Percentiles rank a stretch among this genome's conserved stretches.
phyloP scores from a whole-genome alignment of 1,284 basidiomycete genomes.

The Mycosarcoma maydis region DNA sequence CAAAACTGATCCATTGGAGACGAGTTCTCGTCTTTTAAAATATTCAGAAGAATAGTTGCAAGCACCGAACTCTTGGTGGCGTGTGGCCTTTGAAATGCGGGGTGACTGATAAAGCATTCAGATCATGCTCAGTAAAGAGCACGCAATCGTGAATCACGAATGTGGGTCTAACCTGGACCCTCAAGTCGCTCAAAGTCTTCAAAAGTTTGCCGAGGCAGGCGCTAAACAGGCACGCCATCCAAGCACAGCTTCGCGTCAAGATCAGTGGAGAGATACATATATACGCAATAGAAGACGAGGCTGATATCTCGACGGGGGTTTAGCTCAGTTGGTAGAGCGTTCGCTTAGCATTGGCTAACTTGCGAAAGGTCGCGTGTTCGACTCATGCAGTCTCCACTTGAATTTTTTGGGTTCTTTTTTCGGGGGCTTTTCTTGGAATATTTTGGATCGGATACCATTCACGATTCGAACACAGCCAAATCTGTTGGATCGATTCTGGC shows the following conservation, averaged over 20 bases:
- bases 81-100: too few relatives aligned
- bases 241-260: slow-evolving; percentile 19
- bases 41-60: too few relatives aligned
- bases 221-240: slow-evolving; percentile 34
- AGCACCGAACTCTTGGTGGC: too few relatives aligned
- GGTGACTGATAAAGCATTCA: too few relatives aligned
- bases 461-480: too few relatives aligned
- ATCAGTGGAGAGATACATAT: not conserved
- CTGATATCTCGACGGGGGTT: slow-evolving; percentile 34
- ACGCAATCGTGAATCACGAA: not conserved
- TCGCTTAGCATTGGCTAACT: slow-evolving; percentile 53
- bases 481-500: too few relatives aligned
- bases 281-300: not conserved
- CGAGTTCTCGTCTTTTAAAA: too few relatives aligned
- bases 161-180: not conserved
- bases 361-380: slow-evolving; percentile 60
- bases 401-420: slow-evolving; percentile 5
- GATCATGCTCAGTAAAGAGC: not conserved
- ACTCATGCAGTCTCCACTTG: slow-evolving; percentile 56
- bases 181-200: too few relatives aligned
- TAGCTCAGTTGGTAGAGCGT: slow-evolving; percentile 60
- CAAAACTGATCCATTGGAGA: too few relatives aligned
- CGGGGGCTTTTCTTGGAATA: not conserved
- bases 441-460: too few relatives aligned
- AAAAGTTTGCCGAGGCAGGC: slow-evolving; percentile 20